These are phyloP conservation scores for Arabidopsis arenosa DNA, from an alignment of 345 rosid species.

Conservation along the genomic window DNA sequence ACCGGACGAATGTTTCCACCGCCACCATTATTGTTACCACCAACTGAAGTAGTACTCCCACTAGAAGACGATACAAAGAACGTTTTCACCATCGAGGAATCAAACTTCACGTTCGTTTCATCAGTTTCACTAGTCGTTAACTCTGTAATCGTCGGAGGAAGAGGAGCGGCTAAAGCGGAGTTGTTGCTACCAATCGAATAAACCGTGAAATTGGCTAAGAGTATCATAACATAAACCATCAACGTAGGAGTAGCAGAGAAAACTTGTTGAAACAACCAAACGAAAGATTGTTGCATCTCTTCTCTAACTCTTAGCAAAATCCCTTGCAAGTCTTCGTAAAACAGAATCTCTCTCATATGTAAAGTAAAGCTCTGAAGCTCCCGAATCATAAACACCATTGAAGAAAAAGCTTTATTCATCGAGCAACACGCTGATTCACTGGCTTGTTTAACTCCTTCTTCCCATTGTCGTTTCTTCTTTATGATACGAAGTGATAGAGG, in stretches of 20 bases:
- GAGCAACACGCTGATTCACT: constrained; percentile 74
- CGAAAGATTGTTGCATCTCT: constrained; percentile 89
- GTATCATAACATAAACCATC: constrained; percentile 91
- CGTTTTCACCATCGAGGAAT: constrained; percentile 56
- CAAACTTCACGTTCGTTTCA: constrained; percentile 50
- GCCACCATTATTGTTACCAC: constrained; percentile 72
- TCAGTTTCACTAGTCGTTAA: constrained; percentile 40
- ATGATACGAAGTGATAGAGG: constrained; percentile 84
- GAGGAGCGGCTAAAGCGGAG: constrained; percentile 56
- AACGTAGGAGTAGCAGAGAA: constrained; percentile 92
- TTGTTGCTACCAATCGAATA: constrained; percentile 64
- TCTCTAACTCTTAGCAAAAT: constrained; percentile 68
- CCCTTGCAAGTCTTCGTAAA: constrained; percentile 73
- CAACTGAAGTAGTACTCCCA: constrained; percentile 54
- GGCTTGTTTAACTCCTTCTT: constrained; percentile 64
- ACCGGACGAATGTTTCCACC: constrained; percentile 68
- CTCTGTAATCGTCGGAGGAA: constrained; percentile 38
- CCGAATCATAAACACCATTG: constrained; percentile 90
- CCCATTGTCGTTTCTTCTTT: constrained; percentile 78
- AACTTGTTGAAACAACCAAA: constrained; percentile 91
- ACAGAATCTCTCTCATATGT: constrained; percentile 76
- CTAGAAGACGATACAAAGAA: constrained; percentile 58
- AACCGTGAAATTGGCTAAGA: constrained; percentile 85
- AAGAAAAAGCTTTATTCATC: constrained; percentile 81
- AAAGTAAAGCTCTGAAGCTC: constrained; percentile 78